Percentiles rank a stretch among this genome's conserved stretches.
phyloP scores from a whole-genome alignment of 805 yeast genomes.

The Yamadazyma akitaensis region DNA sequence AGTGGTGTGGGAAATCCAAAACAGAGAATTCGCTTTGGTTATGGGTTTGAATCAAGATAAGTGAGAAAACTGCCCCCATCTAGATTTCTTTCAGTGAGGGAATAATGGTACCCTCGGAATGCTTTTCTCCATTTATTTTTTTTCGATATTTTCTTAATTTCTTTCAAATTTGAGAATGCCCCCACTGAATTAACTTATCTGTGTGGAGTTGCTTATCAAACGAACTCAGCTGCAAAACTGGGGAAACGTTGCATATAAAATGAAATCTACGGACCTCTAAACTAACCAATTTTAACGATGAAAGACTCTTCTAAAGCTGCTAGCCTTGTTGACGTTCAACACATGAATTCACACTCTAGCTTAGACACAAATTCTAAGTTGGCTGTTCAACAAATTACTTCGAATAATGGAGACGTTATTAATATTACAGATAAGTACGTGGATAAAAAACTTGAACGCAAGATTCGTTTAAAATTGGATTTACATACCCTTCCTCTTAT shows the following conservation, averaged over 20 bases:
- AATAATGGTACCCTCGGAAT: too few species aligned
- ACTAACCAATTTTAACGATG: slow-evolving; percentile 1
- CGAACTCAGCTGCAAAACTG: background rate
- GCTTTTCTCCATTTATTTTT: too few species aligned
- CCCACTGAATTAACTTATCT: background rate
- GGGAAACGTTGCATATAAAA: background rate
- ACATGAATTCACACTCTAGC: slow-evolving; percentile 4
- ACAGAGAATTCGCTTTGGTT: too few species aligned
- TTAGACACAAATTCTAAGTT: slow-evolving; percentile 3
- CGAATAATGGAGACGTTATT: slow-evolving; percentile 17
- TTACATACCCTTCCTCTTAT: slow-evolving; percentile 42
- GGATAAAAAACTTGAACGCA: slow-evolving; percentile 22
- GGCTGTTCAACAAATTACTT: slow-evolving; percentile 14
- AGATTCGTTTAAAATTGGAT: slow-evolving; percentile 41
- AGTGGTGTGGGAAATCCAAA: too few species aligned
- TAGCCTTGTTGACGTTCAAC: slow-evolving; percentile 1
- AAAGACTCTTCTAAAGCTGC: slow-evolving; percentile 4
- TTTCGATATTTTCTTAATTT: too few species aligned
- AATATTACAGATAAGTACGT: slow-evolving; percentile 13
- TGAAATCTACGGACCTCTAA: background rate
- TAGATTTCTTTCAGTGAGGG: too few species aligned
- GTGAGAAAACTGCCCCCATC: too few species aligned
- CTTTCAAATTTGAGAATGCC: background rate
- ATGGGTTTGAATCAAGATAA: too few species aligned
- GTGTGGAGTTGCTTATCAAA: slow-evolving; percentile 1